phyloP scores from a whole-genome alignment of 225 moss, liverwort and hornwort genomes.

The Pseudisothecium myosuroides region DNA sequence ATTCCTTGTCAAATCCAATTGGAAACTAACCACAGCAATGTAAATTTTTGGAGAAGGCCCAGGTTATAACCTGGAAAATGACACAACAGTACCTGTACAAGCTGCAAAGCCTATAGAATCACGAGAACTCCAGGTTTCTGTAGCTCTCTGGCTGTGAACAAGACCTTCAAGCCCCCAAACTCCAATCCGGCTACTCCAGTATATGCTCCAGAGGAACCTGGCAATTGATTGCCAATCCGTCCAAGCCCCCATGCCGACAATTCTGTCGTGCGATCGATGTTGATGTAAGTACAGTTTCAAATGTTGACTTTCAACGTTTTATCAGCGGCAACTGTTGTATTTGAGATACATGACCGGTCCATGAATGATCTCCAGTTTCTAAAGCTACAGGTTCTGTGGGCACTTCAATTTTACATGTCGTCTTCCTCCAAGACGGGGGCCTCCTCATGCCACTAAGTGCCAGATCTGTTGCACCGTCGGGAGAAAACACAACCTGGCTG shows the following conservation, averaged over 20 bases:
- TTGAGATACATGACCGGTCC: slow-evolving; percentile 11
- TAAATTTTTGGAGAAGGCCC: background rate
- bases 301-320: slow-evolving; percentile 5
- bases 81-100: background rate
- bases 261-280: background rate
- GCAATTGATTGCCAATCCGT: background rate
- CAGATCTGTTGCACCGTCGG: slow-evolving; percentile 8
- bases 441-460: slow-evolving; percentile 24
- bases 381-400: background rate
- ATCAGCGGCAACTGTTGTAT: slow-evolving; percentile 25
- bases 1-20: background rate
- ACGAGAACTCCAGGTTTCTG: background rate
- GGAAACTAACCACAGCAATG: background rate
- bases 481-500: slow-evolving; percentile 51
- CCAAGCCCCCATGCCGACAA: background rate
- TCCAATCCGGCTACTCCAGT: background rate
- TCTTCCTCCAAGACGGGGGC: slow-evolving; percentile 38
- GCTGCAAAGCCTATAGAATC: background rate
- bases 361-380: slow-evolving; percentile 23
- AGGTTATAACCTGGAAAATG: background rate
- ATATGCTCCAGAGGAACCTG: background rate
- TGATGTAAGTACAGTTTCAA: background rate
- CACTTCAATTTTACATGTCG: background rate
- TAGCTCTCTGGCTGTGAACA: background rate
- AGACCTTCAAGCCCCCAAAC: background rate